Conservation (phyloP, 176 grass and related monocot genomes). For the Oryza meridionalis region DNA sequence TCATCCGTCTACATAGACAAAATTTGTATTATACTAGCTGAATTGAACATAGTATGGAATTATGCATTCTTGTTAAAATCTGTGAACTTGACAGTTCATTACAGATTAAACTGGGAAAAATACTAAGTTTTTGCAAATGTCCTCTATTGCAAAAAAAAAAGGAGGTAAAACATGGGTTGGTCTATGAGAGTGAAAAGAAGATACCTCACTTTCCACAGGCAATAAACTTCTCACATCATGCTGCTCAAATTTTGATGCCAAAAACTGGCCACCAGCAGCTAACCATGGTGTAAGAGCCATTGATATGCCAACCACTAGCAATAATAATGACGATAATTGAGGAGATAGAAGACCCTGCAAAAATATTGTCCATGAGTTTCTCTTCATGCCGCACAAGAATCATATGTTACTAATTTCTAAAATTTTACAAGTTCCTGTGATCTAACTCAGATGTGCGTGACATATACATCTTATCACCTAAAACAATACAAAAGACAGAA, state of each 20-base stretch:
- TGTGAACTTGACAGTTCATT: slow-evolving; percentile 9
- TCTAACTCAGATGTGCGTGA: not conserved
- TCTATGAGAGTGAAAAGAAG: slow-evolving; percentile 6
- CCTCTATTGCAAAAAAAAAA: not conserved
- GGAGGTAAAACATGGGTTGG: not conserved
- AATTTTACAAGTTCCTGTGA: too few relatives aligned
- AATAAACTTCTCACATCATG: slow-evolving; percentile 96
- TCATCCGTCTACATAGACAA: slow-evolving; percentile 84
- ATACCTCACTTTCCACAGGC: slow-evolving; percentile 98
- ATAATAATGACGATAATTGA: slow-evolving; percentile 86
- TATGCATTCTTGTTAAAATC: slow-evolving; percentile 7
- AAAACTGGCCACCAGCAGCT: slow-evolving; percentile 88
- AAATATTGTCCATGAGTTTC: slow-evolving; percentile 38
- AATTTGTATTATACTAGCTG: not conserved
- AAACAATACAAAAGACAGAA: slow-evolving; percentile 24
- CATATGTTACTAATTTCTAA: too few relatives aligned
- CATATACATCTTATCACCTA: slow-evolving; percentile 6
- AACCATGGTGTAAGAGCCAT: slow-evolving; percentile 98
- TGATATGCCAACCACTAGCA: slow-evolving; percentile 96
- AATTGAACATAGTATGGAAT: slow-evolving; percentile 7
- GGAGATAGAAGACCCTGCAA: slow-evolving; percentile 88
- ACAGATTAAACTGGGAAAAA: slow-evolving; percentile 29
- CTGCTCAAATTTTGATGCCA: slow-evolving; percentile 98
- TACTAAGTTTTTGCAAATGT: not conserved
- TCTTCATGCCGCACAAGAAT: not conserved